These are phyloP conservation scores for Epicoccum nigrum DNA, from an alignment of 2,329 filamentous ascomycete species.

Conservation along the genomic window DNA sequence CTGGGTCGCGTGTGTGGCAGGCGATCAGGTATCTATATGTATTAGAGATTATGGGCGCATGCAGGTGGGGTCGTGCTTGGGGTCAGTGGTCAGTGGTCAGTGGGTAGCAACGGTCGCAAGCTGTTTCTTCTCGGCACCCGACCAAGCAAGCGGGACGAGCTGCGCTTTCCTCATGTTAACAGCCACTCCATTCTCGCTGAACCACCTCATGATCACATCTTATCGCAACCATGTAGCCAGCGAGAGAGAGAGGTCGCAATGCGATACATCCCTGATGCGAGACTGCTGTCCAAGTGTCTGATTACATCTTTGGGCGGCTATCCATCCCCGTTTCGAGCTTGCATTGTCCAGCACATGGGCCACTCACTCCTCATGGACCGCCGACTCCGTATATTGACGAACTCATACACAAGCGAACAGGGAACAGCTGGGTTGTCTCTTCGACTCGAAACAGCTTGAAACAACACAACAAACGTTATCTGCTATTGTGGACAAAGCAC, in stretches of 20 bases:
- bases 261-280: too few species aligned
- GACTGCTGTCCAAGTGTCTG: too few species aligned
- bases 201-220: neutral
- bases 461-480: slow-evolving; percentile 2
- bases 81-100: neutral
- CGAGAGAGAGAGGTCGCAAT: too few species aligned
- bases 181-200: neutral
- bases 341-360: neutral
- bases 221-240: too few species aligned
- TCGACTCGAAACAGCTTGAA: slow-evolving; percentile 13
- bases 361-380: neutral
- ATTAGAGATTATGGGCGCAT: slow-evolving; percentile 2
- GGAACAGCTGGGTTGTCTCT: neutral
- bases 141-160: slow-evolving; percentile 14
- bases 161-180: neutral
- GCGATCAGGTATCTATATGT: slow-evolving; percentile 8
- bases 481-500: too few species aligned
- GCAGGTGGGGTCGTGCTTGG: slow-evolving; percentile 10
- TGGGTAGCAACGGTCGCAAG: slow-evolving; percentile 5
- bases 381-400: too few species aligned
- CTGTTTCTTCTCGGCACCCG: slow-evolving; percentile 15
- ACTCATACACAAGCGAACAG: neutral
- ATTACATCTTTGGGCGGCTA: too few species aligned
- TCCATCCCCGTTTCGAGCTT: neutral
- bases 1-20: slow-evolving; percentile 1